A percentile compares a stretch with the other conserved stretches of the same genome.
Evolutionary conservation across 2,329 filamentous ascomycete species (phyloP).

Genomic region (Botrytis tulipae): DNA sequence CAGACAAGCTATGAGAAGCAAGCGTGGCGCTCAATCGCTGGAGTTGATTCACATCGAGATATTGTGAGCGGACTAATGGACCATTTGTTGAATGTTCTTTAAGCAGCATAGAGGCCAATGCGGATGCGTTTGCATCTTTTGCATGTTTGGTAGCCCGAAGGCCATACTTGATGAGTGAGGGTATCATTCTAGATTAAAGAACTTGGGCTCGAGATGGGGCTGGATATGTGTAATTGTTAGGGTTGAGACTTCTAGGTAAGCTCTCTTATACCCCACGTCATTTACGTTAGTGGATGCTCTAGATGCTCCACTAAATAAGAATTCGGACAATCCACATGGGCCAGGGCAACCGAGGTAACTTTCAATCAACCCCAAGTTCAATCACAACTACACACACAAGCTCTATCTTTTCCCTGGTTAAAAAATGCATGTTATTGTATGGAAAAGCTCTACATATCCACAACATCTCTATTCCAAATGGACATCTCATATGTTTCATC

Average conservation of each 20-base stretch:
- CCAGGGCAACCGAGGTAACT: neutral
- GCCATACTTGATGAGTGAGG: neutral
- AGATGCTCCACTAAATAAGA: constrained; percentile 13
- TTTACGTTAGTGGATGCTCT: neutral
- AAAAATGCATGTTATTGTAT: neutral
- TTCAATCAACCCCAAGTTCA: neutral
- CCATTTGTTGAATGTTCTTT: constrained; percentile 39
- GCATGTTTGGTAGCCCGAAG: constrained; percentile 33
- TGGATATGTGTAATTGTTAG: neutral
- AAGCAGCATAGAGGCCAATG: constrained; percentile 44
- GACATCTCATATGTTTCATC: neutral
- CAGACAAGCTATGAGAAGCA: constrained; percentile 50
- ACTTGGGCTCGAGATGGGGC: neutral
- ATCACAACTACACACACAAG: neutral
- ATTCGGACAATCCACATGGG: neutral
- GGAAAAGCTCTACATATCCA: neutral
- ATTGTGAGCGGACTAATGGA: constrained; percentile 47
- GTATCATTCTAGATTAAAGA: neutral
- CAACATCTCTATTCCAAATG: neutral
- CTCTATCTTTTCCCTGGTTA: neutral
- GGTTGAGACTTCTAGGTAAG: neutral
- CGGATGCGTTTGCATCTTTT: neutral
- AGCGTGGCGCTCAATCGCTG: constrained; percentile 54
- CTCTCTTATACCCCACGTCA: neutral
- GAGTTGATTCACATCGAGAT: constrained; percentile 61